Percentiles rank a stretch among this genome's conserved stretches.
These are phyloP conservation scores for Coniochaeta sp. DNA, from an alignment of 2,329 filamentous ascomycete species.

Conservation along the genomic window DNA sequence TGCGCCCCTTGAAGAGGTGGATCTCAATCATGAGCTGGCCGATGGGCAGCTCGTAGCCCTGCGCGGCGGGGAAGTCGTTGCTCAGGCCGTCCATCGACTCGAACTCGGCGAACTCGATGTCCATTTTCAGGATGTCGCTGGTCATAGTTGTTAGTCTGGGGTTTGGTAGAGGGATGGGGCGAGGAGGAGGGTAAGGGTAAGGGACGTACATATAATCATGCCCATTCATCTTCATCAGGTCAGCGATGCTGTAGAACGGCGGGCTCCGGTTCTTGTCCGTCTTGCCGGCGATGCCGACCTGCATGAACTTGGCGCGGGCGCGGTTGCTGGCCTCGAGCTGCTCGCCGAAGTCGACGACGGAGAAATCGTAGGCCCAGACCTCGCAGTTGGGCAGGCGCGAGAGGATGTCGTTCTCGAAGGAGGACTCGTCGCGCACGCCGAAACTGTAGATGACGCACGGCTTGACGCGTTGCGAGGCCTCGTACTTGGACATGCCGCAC, in stretches of 20 bases:
- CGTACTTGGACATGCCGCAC: constrained; percentile 31
- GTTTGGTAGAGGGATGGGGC: not conserved
- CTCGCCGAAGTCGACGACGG: constrained; percentile 23
- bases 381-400: constrained; percentile 26
- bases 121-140: constrained; percentile 32
- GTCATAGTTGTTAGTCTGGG: not conserved
- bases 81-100: constrained; percentile 20
- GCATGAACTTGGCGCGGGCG: constrained; percentile 22
- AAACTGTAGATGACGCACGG: constrained; percentile 30
- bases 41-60: constrained; percentile 11
- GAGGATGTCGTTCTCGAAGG: constrained; percentile 29
- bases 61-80: constrained; percentile 10
- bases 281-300: constrained; percentile 22
- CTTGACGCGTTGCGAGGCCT: constrained; percentile 14
- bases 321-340: constrained; percentile 17
- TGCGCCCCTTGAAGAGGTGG: constrained; percentile 7
- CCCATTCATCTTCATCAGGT: constrained; percentile 28
- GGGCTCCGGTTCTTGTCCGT: constrained; percentile 18
- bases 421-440: constrained; percentile 28
- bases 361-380: constrained; percentile 32
- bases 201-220: constrained; percentile 26
- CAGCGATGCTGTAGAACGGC: constrained; percentile 25
- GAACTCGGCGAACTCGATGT: constrained; percentile 30
- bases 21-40: constrained; percentile 14
- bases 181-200: not conserved